A percentile compares a stretch with the other conserved stretches of the same genome.
phyloP scores from a whole-genome alignment of 192 early-diverging fungal genomes.

The Geranomyces michiganensis region DNA sequence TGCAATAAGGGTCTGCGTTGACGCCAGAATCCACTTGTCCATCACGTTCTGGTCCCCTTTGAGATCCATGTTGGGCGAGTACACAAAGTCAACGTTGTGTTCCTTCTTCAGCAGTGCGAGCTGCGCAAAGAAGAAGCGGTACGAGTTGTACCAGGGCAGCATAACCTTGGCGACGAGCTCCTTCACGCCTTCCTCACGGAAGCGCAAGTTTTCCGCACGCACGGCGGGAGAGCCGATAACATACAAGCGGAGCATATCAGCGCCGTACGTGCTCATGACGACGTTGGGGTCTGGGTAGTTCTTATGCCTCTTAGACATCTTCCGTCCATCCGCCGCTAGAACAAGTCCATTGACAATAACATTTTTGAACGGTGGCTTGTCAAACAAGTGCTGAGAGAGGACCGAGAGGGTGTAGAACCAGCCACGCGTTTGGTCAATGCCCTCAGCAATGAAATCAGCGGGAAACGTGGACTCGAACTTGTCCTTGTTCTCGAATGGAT shows the following conservation, averaged over 20 bases:
- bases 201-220: conserved; percentile 90
- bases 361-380: conserved; percentile 94
- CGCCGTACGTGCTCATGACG: conserved; percentile 87
- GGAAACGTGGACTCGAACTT: conserved; percentile 87
- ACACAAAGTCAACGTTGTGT: conserved; percentile 76
- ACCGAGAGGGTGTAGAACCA: conserved; percentile 99
- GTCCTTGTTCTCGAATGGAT: conserved; percentile 97
- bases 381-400: conserved; percentile 93
- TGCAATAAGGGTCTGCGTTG: conserved; percentile 89
- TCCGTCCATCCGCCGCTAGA: conserved; percentile 96
- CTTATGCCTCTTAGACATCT: conserved; percentile 98
- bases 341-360: conserved; percentile 97
- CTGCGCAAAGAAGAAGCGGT: conserved; percentile 94
- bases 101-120: conserved; percentile 87
- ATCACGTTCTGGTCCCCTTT: conserved; percentile 86
- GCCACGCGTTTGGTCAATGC: conserved; percentile 98
- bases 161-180: conserved; percentile 91
- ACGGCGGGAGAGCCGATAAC: conserved; percentile 98
- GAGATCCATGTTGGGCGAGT: conserved; percentile 64
- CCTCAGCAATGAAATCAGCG: conserved; percentile 99
- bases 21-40: conserved; percentile 98
- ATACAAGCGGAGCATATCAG: conserved; percentile 90
- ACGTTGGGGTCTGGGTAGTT: conserved; percentile 94
- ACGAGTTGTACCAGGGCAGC: conserved; percentile 98
- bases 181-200: conserved; percentile 98